Base-by-base conservation (phyloP, 78 protist genomes). In the slime mould (Dictyostelium discoideum) region DNA sequence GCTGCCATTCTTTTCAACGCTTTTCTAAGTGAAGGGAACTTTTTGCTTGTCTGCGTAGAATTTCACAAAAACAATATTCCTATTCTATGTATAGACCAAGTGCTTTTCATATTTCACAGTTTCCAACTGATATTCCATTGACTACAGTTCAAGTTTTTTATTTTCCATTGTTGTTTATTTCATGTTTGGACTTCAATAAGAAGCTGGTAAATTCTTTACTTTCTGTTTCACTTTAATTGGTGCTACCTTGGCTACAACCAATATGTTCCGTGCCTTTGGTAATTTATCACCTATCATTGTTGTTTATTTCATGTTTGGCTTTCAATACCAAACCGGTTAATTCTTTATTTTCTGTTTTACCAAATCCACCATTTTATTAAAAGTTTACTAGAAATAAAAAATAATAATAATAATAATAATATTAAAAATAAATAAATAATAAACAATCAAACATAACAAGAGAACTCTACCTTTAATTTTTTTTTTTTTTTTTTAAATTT, bases 21-120 rank as follows among this genome's bases (percentile, higher is more conserved):
- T 18, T 85, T 92, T 32, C 26, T 92, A 5, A 37, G 85, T 20
- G 90, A 92, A 57, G 85, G 84, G 96, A 92, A 76, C 22, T 92
- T 65, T 85, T 84, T 22, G 69, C 80, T 92, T 6, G 96, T n/a
- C n/a, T n/a, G n/a, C n/a, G 96, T 37, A 60, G 96, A 29, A 86
- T 92, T 42, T 60, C 84, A 44, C 96, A 92, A 44, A 83, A 85
- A 72, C 96, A 92, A 46, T 42, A 74, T 0, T 67, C 96, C 44
- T 92, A 92, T 11, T 85, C 96, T 0, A 48, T 92, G 92, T 92
- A 92, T 42, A 79, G 92, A 44, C 96, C 96, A 9, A 40, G 92
- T 26, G 96, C 96, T 8, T 74, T 85, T 73, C 96, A 92, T n/a
- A 73, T 92, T 32, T 92, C 96, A 2, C 96, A 92, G 60, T 85